Percentiles rank a stretch among this genome's conserved stretches.
Evolutionary conservation across 495 filamentous ascomycete genomes (phyloP).

Genomic region (Aspergillus saccharolyticus): DNA sequence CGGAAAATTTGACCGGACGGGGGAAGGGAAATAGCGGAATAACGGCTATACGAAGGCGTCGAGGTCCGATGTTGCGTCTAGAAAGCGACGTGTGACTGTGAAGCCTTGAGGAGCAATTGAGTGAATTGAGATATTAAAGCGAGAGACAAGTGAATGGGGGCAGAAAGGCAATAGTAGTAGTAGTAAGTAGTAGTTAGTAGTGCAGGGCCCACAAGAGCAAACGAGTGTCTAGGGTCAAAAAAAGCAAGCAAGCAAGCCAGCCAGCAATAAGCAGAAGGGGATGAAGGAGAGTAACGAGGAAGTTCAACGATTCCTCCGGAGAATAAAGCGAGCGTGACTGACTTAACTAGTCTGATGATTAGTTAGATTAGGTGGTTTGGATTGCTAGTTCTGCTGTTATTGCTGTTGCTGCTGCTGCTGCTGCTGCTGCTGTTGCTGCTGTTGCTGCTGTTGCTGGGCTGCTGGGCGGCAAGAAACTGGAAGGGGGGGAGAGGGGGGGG

Average conservation of each 20-base stretch:
- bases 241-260: neutral
- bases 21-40: neutral
- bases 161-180: neutral
- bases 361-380: neutral
- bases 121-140: neutral
- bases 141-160: neutral
- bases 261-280: neutral
- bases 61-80: neutral
- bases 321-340: neutral
- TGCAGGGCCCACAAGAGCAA: neutral
- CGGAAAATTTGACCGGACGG: conserved; percentile 4
- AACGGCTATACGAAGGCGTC: conserved; percentile 5
- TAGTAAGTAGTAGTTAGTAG: no score
- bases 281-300: neutral
- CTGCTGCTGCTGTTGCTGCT: neutral
- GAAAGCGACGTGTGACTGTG: neutral
- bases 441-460: neutral
- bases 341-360: neutral
- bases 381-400: neutral
- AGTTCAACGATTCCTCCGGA: neutral
- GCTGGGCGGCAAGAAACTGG: neutral
- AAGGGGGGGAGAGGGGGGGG: neutral
- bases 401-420: neutral
- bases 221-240: neutral
- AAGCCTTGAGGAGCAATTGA: neutral